Evolutionary conservation across 805 yeast genomes (phyloP).

Genomic region (Komagataella phaffii): DNA sequence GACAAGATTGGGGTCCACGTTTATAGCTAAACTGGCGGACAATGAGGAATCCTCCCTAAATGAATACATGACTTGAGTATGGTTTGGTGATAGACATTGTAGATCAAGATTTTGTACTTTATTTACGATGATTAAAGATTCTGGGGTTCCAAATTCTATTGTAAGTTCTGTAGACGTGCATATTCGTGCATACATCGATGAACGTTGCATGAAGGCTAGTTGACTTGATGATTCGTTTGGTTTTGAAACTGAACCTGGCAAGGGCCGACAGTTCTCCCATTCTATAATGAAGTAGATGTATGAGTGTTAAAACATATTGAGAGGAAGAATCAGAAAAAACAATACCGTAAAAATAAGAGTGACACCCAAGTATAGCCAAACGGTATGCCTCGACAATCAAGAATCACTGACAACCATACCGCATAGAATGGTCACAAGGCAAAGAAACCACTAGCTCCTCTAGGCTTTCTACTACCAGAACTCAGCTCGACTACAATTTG

Average conservation of each 20-base stretch:
- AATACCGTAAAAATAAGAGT: neutral
- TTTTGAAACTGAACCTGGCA: too few species aligned
- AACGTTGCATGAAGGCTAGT: neutral
- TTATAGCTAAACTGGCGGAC: neutral
- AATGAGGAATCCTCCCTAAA: neutral
- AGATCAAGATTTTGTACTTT: neutral
- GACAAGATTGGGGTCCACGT: neutral
- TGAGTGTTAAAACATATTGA: too few species aligned
- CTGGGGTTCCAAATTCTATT: neutral
- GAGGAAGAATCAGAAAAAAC: too few species aligned
- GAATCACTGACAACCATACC: neutral
- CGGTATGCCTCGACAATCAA: neutral
- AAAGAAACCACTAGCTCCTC: neutral
- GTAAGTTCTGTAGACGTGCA: neutral
- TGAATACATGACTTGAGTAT: neutral
- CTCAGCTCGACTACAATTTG: neutral
- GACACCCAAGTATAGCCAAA: neutral
- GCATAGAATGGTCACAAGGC: neutral
- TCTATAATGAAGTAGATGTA: too few species aligned
- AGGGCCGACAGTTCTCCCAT: too few species aligned
- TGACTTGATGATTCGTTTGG: neutral
- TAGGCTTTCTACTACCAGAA: too few species aligned
- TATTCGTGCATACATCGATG: neutral
- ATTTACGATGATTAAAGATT: neutral
- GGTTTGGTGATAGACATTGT: neutral